Conservation (phyloP, 352 stramenopile species). For the Phytophthora pistaciae region DNA sequence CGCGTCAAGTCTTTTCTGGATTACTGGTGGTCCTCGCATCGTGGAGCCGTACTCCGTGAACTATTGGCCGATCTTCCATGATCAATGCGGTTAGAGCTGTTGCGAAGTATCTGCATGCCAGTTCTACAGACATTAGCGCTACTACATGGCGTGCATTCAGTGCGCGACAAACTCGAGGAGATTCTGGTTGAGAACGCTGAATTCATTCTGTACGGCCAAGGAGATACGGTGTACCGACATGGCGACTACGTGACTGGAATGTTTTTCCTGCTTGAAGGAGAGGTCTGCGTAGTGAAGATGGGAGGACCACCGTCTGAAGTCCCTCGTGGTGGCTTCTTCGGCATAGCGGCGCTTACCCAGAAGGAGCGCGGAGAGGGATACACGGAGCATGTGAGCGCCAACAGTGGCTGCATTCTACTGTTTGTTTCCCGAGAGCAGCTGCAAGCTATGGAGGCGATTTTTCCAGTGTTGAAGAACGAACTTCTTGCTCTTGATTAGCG, state of each 20-base stretch:
- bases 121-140: constrained; percentile 49
- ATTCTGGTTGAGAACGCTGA: constrained; percentile 49
- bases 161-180: constrained; percentile 39
- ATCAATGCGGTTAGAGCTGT: constrained; percentile 47
- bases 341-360: constrained; percentile 41
- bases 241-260: constrained; percentile 59
- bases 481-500: background rate
- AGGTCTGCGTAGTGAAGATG: constrained; percentile 43
- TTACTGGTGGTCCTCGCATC: constrained; percentile 68
- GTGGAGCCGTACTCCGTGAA: constrained; percentile 49
- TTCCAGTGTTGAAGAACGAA: background rate
- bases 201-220: constrained; percentile 61
- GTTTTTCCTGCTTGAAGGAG: constrained; percentile 53
- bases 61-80: constrained; percentile 51
- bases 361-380: constrained; percentile 51
- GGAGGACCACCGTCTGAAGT: constrained; percentile 30
- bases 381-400: constrained; percentile 40
- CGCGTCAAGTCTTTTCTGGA: constrained; percentile 63
- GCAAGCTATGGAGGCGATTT: background rate
- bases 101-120: constrained; percentile 46
- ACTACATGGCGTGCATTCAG: constrained; percentile 34
- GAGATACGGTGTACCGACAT: constrained; percentile 55
- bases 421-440: background rate
- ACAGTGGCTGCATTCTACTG: background rate
- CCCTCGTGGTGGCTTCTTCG: constrained; percentile 49